Percentiles rank a stretch among this genome's conserved stretches.
These are phyloP conservation scores for Fusarium sp. DNA, from an alignment of 2,329 filamentous ascomycete species.

Conservation along the genomic window DNA sequence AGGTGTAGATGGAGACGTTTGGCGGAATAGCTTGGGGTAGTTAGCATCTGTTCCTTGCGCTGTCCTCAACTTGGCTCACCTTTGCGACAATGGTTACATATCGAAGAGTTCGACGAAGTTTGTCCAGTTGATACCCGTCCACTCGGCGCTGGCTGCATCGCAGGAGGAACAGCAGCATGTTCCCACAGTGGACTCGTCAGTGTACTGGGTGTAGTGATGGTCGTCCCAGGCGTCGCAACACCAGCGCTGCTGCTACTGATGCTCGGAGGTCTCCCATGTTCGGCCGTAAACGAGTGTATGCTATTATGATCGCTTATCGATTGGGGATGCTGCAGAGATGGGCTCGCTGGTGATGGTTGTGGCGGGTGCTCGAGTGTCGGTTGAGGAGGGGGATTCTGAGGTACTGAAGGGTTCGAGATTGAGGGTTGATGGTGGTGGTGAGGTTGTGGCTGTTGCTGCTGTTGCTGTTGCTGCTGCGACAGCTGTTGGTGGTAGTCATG, in stretches of 20 bases:
- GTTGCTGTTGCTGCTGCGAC: background rate
- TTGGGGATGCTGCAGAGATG: conserved; percentile 7
- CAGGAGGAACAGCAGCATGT: background rate
- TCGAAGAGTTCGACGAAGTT: background rate
- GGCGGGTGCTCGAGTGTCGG: background rate
- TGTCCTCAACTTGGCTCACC: no score
- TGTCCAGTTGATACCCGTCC: conserved; percentile 17
- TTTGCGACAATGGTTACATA: conserved; percentile 39
- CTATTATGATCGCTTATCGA: conserved; percentile 9
- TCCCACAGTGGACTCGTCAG: conserved; percentile 19
- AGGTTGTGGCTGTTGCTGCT: background rate
- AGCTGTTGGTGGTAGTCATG: background rate
- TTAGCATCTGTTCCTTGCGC: no score
- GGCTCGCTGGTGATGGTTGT: conserved; percentile 5
- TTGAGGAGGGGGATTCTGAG: background rate
- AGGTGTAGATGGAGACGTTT: conserved; percentile 43
- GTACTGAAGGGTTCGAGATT: background rate
- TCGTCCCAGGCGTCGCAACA: conserved; percentile 20
- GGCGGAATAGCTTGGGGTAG: conserved; percentile 26
- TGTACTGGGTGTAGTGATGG: conserved; percentile 13
- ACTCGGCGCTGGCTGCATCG: conserved; percentile 5
- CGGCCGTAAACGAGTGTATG: conserved; percentile 5
- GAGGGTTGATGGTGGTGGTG: background rate
- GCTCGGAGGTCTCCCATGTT: conserved; percentile 18
- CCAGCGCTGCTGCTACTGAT: conserved; percentile 21